Conservation (phyloP, 75 land plant species). For the Larix kaempferi region DNA sequence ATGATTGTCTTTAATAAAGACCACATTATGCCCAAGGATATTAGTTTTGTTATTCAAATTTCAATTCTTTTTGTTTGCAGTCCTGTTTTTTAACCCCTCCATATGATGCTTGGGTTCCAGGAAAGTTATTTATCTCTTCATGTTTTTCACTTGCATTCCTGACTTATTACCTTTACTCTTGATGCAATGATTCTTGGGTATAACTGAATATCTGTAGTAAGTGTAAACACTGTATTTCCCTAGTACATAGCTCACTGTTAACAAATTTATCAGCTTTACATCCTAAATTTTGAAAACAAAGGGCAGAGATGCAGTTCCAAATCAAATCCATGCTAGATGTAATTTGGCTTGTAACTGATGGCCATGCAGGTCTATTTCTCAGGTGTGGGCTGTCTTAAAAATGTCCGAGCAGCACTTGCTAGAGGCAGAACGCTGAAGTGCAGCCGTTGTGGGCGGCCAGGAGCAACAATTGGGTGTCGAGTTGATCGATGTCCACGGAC, state of each 20-base stretch:
- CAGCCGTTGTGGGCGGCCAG: conserved; percentile 83
- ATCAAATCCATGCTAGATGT: background rate
- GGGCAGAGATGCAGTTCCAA: background rate
- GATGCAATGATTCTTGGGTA: background rate
- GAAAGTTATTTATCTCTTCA: background rate
- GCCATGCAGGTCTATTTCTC: conserved; percentile 12
- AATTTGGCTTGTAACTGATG: background rate
- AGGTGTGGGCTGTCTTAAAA: too few species aligned
- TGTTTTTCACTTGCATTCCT: background rate
- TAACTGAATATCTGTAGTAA: background rate
- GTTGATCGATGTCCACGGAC: conserved; percentile 95
- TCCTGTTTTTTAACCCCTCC: too few species aligned
- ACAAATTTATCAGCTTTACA: background rate
- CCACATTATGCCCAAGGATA: background rate
- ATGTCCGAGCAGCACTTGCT: conserved; percentile 7
- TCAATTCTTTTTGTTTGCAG: background rate
- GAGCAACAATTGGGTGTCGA: conserved; percentile 98
- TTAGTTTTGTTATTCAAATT: background rate
- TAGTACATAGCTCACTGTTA: background rate
- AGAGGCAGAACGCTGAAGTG: conserved; percentile 59
- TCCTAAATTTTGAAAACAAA: background rate
- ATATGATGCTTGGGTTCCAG: background rate
- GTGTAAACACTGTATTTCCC: background rate
- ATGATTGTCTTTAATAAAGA: background rate
- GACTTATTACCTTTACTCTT: background rate